phyloP scores from a whole-genome alignment of 192 early-diverging fungal species.

The Fimicolochytrium jonesii region DNA sequence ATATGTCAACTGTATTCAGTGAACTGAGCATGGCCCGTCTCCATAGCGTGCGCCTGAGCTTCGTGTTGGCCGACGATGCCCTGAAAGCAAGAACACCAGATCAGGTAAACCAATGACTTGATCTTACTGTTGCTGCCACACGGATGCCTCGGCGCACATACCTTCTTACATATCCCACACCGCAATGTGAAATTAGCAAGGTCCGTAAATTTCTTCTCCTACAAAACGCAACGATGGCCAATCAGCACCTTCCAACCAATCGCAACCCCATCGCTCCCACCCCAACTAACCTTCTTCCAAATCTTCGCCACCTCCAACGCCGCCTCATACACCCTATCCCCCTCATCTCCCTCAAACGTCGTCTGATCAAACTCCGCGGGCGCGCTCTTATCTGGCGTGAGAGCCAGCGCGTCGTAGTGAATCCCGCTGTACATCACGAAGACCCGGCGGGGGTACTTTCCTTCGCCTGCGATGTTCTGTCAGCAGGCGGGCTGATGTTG shows the following conservation, averaged over 20 bases:
- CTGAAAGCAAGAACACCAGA: neutral
- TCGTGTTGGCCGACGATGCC: constrained; percentile 55
- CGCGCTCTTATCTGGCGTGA: constrained; percentile 50
- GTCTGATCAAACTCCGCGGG: constrained; percentile 72
- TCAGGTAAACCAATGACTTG: neutral
- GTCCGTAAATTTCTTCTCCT: constrained; percentile 73
- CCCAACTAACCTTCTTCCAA: constrained; percentile 42
- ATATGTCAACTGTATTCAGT: constrained; percentile 37
- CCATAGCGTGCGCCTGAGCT: constrained; percentile 56
- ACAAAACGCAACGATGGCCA: too few species aligned
- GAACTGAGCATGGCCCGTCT: constrained; percentile 47
- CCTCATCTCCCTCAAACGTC: constrained; percentile 42
- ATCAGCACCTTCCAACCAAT: too few species aligned
- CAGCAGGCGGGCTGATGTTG: too few species aligned
- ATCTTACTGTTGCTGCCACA: too few species aligned
- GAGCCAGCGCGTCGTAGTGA: constrained; percentile 76
- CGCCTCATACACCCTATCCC: constrained; percentile 26
- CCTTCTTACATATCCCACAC: constrained; percentile 57
- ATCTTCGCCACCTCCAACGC: constrained; percentile 36
- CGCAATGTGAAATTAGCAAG: constrained; percentile 65
- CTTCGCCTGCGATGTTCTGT: constrained; percentile 26
- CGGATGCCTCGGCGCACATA: neutral
- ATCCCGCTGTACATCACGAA: constrained; percentile 48
- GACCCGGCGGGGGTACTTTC: constrained; percentile 47
- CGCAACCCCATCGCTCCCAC: too few species aligned